Base-by-base conservation (phyloP, 2,329 filamentous ascomycete genomes). In the Thyridium curvatum region DNA sequence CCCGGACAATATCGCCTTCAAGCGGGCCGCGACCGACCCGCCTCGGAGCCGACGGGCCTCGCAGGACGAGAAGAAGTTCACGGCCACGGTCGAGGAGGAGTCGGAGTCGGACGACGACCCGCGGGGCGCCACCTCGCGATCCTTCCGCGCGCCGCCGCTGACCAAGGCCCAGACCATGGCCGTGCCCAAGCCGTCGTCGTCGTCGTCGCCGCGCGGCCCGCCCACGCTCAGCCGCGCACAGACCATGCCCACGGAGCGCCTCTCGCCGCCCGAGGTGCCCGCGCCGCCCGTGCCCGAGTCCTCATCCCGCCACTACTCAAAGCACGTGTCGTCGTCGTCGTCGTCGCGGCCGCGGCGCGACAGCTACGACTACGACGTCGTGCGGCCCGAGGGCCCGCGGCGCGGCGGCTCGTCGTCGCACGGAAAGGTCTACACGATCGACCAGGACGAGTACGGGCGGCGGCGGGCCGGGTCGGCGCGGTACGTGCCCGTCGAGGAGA, bases 111-210 rank as follows among this genome's bases (percentile, higher is more conserved):
- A 35, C 10, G 39, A 41, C 2, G 26, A 39, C 14, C 46, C 48
- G 13, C 45, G 50, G 16, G 31, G 46, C 26, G 35, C 40, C 10
- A 36, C 41, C 4, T 38, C 42, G n/a, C 39, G 52, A 3, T 39
- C 45, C 4, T 42, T 44, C 12, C 26, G 37, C 14, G 47, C 50
- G 17, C 44, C 49, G 3, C 51, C 49, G 8, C 52, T 57, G 13
- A 30, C 41, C 14, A 59, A 59, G 32, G 49, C 54, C 1, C 43
- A 56, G 34, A 50, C 43, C 14, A 45, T 47, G 14, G 45, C 52
- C 34, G 39, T 48, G 38, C 37, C 50, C n/a, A 43, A 35, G 18
- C 12, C 41, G 26, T 29, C 41, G 26, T 29, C 35, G 5, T 3
- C 41, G 4, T 38, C 42, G 8, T 35, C 36, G 3, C 40, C 42